Evolutionary conservation across 345 rosid genomes (phyloP).

Genomic region (Salix purpurea): DNA sequence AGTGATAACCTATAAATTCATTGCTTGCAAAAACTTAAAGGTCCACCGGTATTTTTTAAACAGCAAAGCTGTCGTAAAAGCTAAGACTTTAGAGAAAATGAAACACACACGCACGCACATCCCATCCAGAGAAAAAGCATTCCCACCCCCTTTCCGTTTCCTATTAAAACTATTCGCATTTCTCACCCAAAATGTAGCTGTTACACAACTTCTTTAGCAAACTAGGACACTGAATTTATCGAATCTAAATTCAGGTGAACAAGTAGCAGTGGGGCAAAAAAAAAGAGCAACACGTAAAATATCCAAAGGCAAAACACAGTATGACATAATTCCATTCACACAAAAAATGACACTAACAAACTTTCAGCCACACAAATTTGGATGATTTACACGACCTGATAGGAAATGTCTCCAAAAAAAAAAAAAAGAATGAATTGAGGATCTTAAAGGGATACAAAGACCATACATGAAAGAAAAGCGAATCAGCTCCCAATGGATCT

Average conservation of each 20-base stretch:
- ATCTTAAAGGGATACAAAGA: not conserved
- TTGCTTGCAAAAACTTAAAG: not conserved
- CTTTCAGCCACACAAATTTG: not conserved
- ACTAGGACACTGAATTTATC: not conserved
- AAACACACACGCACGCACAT: not conserved
- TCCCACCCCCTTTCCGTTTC: not conserved
- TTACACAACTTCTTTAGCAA: not conserved
- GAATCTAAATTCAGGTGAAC: not conserved
- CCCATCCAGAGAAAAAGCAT: not conserved
- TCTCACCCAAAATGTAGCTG: not conserved
- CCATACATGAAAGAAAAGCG: not conserved
- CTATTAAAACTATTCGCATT: not conserved
- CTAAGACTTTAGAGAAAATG: not conserved
- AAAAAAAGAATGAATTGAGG: not conserved
- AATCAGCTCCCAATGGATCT: not conserved
- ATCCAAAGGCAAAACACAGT: not conserved
- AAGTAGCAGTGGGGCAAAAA: not conserved
- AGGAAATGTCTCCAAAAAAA: not conserved
- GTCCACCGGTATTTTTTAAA: not conserved
- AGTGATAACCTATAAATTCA: not conserved
- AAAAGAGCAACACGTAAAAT: not conserved
- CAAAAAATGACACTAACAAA: not conserved
- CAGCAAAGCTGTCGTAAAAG: not conserved
- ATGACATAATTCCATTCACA: not conserved
- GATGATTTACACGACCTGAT: not conserved